Evolutionary conservation across 2,329 filamentous ascomycete species (phyloP).

Genomic region (Fusarium tricinctum): DNA sequence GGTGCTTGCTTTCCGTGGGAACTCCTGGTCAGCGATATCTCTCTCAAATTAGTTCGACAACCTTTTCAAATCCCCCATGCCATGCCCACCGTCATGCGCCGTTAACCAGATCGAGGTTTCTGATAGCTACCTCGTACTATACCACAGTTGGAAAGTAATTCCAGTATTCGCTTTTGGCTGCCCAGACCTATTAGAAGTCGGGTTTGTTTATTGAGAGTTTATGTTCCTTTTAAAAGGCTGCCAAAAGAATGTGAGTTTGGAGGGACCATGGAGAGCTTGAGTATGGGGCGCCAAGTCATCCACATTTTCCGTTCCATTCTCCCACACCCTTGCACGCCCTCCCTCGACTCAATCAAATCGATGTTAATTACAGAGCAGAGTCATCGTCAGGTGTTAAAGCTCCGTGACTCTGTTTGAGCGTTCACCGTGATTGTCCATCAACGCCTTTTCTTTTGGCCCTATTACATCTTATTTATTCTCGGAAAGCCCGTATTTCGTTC

Average conservation of each 20-base stretch:
- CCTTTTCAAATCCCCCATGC: conserved; percentile 23
- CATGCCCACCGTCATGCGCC: conserved; percentile 27
- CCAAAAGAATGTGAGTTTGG: conserved; percentile 28
- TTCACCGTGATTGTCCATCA: conserved; percentile 13
- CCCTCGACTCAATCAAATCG: conserved; percentile 42
- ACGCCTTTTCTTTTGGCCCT: conserved; percentile 7
- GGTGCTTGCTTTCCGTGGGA: conserved; percentile 15
- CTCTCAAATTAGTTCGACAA: conserved; percentile 20
- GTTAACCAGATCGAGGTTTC: conserved; percentile 29
- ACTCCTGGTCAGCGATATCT: conserved; percentile 20
- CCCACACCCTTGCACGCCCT: conserved; percentile 47
- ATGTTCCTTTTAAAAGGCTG: conserved; percentile 11
- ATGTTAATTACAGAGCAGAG: conserved; percentile 18
- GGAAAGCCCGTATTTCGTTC: conserved; percentile 20
- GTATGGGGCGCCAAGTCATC: conserved; percentile 49
- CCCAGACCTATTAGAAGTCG: not conserved
- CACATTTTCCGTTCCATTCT: conserved; percentile 48
- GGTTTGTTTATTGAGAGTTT: not conserved
- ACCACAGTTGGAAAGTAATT: conserved; percentile 6
- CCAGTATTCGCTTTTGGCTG: not conserved
- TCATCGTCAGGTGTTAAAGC: conserved; percentile 27
- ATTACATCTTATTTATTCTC: conserved; percentile 9
- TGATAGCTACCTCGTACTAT: conserved; percentile 22
- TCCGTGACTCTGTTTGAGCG: conserved; percentile 1
- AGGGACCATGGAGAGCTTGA: conserved; percentile 37